phyloP scores from a whole-genome alignment of 257 asterid species.

The Misopates orontium region DNA sequence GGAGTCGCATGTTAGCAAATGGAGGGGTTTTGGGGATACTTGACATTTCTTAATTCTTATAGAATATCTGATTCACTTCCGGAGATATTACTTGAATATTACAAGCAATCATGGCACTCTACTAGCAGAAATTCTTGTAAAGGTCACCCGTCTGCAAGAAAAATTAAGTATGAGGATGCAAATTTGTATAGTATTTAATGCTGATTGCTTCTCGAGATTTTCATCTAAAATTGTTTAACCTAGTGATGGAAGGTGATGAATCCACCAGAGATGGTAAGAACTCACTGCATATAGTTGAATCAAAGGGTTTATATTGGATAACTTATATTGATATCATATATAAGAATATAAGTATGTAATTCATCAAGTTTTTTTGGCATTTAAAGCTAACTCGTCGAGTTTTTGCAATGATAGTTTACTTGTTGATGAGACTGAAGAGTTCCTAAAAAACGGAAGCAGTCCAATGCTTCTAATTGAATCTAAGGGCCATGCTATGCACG shows the following conservation, averaged over 20 bases:
- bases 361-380: conserved; percentile 7
- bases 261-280: neutral
- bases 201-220: neutral
- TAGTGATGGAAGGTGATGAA: too few relatives aligned
- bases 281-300: neutral
- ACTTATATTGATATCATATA: neutral
- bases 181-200: neutral
- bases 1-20: neutral
- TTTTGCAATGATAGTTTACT: conserved; percentile 49
- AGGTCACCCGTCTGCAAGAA: too few relatives aligned
- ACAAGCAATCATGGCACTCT: too few relatives aligned
- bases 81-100: too few relatives aligned
- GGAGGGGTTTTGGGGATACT: too few relatives aligned
- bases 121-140: too few relatives aligned
- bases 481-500: conserved; percentile 86
- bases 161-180: neutral
- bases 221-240: neutral
- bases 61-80: too few relatives aligned
- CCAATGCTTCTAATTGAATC: conserved; percentile 76
- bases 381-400: conserved; percentile 23
- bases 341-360: conserved; percentile 11
- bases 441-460: conserved; percentile 49
- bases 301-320: conserved; percentile 1
- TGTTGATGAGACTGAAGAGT: conserved; percentile 56
- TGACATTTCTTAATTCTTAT: too few relatives aligned